These are phyloP conservation scores for Colletotrichum lentis DNA, from an alignment of 2,329 filamentous ascomycete species.

Conservation along the genomic window DNA sequence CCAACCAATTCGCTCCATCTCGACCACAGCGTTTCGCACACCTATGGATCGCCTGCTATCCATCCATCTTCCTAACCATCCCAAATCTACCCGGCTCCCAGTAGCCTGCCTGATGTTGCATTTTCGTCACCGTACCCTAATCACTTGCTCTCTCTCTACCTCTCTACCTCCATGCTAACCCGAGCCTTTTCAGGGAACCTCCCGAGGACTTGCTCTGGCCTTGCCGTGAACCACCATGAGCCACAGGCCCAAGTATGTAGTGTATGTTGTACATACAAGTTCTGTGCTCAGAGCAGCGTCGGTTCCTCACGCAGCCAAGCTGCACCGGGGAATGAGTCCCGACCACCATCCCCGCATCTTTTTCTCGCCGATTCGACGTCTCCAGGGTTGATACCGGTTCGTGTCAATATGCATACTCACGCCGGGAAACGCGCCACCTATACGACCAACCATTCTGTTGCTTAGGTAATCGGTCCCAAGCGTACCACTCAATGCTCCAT, in stretches of 20 bases:
- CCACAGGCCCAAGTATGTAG: neutral
- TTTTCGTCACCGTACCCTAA: neutral
- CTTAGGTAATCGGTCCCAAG: constrained; percentile 19
- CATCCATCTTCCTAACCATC: neutral
- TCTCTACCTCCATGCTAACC: neutral
- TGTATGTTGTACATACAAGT: neutral
- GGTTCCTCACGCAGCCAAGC: neutral
- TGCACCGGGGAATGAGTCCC: constrained; percentile 11
- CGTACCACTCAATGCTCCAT: constrained; percentile 10
- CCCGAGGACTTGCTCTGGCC: neutral
- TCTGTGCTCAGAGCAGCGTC: too few species aligned
- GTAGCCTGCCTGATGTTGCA: constrained; percentile 1
- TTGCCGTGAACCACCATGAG: neutral
- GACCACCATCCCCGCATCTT: constrained; percentile 16
- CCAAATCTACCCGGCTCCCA: neutral
- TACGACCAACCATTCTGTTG: constrained; percentile 7
- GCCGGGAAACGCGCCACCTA: constrained; percentile 31
- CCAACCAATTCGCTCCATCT: constrained; percentile 21
- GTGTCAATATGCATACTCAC: constrained; percentile 25
- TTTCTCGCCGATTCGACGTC: constrained; percentile 17
- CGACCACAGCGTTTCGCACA: constrained; percentile 2
- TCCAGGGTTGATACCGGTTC: constrained; percentile 31
- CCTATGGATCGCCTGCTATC: constrained; percentile 9
- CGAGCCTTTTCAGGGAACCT: neutral
- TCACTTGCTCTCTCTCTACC: neutral